Evolutionary conservation across 768 basidiomycete genomes (phyloP), one percentile per base, ranked within the genome.

Genomic region (Mycena venus): DNA sequence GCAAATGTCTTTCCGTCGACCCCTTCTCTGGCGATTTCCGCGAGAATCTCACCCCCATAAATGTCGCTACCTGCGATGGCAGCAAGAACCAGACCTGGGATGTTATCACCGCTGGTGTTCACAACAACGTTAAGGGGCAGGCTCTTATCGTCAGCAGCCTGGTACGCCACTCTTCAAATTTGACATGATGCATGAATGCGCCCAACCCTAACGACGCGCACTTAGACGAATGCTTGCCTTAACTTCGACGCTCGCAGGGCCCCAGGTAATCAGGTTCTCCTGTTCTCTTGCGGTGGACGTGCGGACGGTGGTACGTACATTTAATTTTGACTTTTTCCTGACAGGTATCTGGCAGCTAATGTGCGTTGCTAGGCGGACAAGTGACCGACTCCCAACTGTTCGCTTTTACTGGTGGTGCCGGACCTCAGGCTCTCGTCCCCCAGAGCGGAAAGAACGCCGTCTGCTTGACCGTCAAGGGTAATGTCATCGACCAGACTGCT

Each of bases 241-340:
- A 80, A 80, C 60, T 80, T 80, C n/a, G 75, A 76, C 34, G 19
- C 56, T 19, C 75, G 75, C 19, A 17, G 75, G 0, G 72, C 71
- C 15, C 65, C 77, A 10, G 79, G 79, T 19, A 78, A 79, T 67
- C 79, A 80, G 62, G 79, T 80, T 14, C 31, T 79, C n/a, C 51
- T 80, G 27, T 80, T 80, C 72, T 78, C 76, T 17, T 80, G 79
- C 72, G 79, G 79, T 47, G 79, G 79, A 59, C 78, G 79, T 59
- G 79, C 79, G 11, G 79, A 80, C 60, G 79, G 79, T 31, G 60
- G 78, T 79, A 70, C n/a, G 78, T 71, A 42, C 11, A n/a, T 25
- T 62, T 25, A 6, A 17, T 65, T 38, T 27, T 51, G 36, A 38
- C 36, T 14, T n/a, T 19, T 25, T 36, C 12, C n/a, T n/a, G n/a